Percentiles rank a stretch among this genome's conserved stretches.
Evolutionary conservation across 371 early-diverging fungal species (phyloP).

Genomic region (Mortierella sp.): DNA sequence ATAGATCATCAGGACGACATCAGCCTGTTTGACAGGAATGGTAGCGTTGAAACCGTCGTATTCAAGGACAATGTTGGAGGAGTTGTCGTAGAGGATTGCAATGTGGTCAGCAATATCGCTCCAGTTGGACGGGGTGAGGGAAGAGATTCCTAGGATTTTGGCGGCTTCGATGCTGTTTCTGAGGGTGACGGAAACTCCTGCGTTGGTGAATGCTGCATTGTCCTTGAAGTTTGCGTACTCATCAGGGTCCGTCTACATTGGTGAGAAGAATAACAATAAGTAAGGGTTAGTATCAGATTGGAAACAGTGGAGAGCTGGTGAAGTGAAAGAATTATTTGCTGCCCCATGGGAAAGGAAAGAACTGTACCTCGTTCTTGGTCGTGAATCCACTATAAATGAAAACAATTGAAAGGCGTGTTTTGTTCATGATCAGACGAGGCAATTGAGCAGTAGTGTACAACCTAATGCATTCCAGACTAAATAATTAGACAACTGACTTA

Average conservation of each 20-base stretch:
- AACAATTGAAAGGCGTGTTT: background rate
- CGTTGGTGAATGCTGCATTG: constrained; percentile 50
- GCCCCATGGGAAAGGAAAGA: background rate
- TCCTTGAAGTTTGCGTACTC: constrained; percentile 52
- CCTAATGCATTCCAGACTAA: background rate
- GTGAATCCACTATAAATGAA: constrained; percentile 15
- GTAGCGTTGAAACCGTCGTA: constrained; percentile 51
- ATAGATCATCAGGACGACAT: constrained; percentile 46
- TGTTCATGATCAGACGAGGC: too few species aligned
- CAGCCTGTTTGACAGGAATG: constrained; percentile 52
- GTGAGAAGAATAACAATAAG: background rate
- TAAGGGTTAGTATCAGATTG: background rate
- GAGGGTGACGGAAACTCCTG: constrained; percentile 40
- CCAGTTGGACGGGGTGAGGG: constrained; percentile 39
- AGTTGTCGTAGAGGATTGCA: constrained; percentile 30
- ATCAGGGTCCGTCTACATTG: constrained; percentile 42
- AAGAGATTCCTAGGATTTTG: constrained; percentile 29
- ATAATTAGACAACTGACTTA: constrained; percentile 12
- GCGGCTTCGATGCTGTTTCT: constrained; percentile 48
- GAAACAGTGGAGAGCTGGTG: background rate
- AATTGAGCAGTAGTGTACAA: too few species aligned
- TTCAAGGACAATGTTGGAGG: constrained; percentile 42
- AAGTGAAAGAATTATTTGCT: background rate
- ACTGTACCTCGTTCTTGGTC: constrained; percentile 35
- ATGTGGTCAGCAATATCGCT: constrained; percentile 50